These are phyloP conservation scores for Diversispora epigaea DNA, from an alignment of 192 early-diverging fungal species.

Conservation along the genomic window DNA sequence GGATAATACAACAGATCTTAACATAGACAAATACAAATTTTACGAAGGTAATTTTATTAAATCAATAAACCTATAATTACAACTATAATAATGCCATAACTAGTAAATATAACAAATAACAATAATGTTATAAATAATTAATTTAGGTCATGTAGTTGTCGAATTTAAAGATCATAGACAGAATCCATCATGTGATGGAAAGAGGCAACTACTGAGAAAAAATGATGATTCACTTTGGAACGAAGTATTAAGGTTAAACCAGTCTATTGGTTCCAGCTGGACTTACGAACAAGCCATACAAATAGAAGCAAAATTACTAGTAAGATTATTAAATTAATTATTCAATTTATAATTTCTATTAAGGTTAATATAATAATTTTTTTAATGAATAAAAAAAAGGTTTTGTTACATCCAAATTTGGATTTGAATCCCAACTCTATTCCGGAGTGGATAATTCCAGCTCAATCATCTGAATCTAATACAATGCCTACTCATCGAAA, in stretches of 20 bases:
- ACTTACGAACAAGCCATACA: conserved; percentile 12
- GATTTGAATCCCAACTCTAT: conserved; percentile 2
- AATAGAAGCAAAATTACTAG: conserved; percentile 10
- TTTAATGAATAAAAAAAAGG: background rate
- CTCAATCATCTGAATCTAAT: background rate
- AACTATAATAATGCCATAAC: background rate
- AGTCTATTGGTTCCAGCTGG: background rate
- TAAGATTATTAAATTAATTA: background rate
- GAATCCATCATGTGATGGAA: background rate
- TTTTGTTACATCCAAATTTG: background rate
- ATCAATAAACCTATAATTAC: background rate
- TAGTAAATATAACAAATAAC: background rate
- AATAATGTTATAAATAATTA: background rate
- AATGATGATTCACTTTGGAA: conserved; percentile 1
- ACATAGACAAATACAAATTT: background rate
- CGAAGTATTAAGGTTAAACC: background rate
- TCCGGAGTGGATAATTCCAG: background rate
- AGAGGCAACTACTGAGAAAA: background rate
- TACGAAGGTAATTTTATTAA: background rate
- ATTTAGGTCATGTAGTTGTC: conserved; percentile 9
- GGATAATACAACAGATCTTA: conserved; percentile 10
- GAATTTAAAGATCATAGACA: background rate
- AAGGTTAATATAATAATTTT: background rate
- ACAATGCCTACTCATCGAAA: background rate
- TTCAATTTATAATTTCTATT: background rate